Percentiles rank a stretch among this genome's conserved stretches.
Evolutionary conservation across 2,329 filamentous ascomycete genomes (phyloP).

Genomic region (Hypoxylon sp.): DNA sequence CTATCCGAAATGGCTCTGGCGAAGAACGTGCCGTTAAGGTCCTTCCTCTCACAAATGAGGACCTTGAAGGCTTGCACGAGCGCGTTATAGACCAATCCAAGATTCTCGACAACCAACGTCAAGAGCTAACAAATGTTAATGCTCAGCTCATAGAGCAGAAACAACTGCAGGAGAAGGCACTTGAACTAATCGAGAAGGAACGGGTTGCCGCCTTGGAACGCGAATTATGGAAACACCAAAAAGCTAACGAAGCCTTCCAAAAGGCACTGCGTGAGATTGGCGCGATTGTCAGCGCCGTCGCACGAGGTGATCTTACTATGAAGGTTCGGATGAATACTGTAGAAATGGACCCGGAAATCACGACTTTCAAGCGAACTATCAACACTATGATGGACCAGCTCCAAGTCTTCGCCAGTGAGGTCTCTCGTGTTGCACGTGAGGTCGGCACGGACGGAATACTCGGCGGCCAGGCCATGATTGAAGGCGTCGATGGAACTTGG

Average conservation of each 20-base stretch:
- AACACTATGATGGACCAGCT: conserved; percentile 99
- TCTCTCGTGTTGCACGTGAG: conserved; percentile 93
- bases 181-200: conserved; percentile 86
- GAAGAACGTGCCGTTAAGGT: conserved; percentile 59
- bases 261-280: conserved; percentile 97
- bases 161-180: conserved; percentile 84
- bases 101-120: conserved; percentile 87
- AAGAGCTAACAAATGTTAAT: conserved; percentile 87
- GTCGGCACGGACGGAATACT: conserved; percentile 96
- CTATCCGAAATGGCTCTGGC: conserved; percentile 53
- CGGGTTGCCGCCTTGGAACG: conserved; percentile 91
- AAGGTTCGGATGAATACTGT: conserved; percentile 96
- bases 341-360: conserved; percentile 98
- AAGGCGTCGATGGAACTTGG: conserved; percentile 96
- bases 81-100: conserved; percentile 95
- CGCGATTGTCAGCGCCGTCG: conserved; percentile 96
- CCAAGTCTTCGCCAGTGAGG: conserved; percentile 95
- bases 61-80: conserved; percentile 87
- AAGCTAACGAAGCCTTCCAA: conserved; percentile 98
- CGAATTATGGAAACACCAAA: conserved; percentile 96
- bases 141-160: conserved; percentile 89
- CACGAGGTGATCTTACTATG: conserved; percentile 94
- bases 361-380: conserved; percentile 97
- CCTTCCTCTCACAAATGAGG: conserved; percentile 80
- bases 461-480: conserved; percentile 92